These are phyloP conservation scores for Sclerotinia spermophila DNA, from an alignment of 2,329 filamentous ascomycete genomes.

Conservation along the genomic window DNA sequence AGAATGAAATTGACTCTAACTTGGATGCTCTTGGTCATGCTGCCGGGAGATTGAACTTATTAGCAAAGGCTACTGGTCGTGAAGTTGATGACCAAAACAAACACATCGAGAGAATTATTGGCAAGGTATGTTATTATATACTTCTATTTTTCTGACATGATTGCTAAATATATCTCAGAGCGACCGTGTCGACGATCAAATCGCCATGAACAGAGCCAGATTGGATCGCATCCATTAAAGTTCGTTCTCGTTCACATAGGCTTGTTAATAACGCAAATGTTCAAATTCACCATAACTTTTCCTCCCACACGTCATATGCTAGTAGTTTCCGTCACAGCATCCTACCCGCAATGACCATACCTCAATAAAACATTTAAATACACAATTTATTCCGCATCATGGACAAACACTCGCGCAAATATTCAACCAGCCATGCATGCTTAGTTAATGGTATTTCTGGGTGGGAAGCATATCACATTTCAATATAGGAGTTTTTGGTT, in stretches of 20 bases:
- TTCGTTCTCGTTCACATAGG: not conserved
- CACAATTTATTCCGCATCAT: not conserved
- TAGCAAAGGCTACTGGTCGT: slow-evolving; percentile 69
- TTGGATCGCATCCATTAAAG: slow-evolving; percentile 36
- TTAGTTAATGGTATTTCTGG: not conserved
- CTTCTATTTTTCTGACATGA: slow-evolving; percentile 8
- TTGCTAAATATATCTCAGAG: slow-evolving; percentile 52
- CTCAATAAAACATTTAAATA: not conserved
- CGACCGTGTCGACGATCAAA: slow-evolving; percentile 77
- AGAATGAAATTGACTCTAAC: slow-evolving; percentile 67
- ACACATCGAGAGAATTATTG: slow-evolving; percentile 71
- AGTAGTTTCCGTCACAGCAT: not conserved
- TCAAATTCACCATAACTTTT: not conserved
- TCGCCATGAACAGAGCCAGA: slow-evolving; percentile 68
- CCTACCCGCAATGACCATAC: not conserved
- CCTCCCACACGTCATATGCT: not conserved
- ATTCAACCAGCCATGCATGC: not conserved
- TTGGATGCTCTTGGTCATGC: slow-evolving; percentile 57
- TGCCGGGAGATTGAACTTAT: slow-evolving; percentile 66
- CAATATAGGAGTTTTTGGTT: slow-evolving; percentile 9
- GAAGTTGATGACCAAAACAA: slow-evolving; percentile 77
- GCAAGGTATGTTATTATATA: slow-evolving; percentile 58
- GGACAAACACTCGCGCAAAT: not conserved
- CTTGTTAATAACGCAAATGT: not conserved
- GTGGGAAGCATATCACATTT: not conserved